Percentiles rank a stretch among this genome's conserved stretches.
Conservation (phyloP, 2,329 filamentous ascomycete genomes). For the Xylariaceae sp. region DNA sequence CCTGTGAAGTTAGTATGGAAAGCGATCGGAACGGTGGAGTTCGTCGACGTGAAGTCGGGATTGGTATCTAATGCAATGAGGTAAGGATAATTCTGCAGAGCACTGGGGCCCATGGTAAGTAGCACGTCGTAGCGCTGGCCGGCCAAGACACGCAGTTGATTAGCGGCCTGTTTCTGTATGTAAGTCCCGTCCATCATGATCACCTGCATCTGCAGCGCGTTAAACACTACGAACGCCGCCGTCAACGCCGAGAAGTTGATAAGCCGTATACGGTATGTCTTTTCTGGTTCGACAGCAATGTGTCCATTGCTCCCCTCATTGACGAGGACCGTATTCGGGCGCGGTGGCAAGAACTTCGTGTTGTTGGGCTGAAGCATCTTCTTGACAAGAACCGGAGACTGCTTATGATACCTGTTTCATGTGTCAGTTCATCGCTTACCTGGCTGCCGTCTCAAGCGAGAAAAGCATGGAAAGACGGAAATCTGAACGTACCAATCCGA, state of each 20-base stretch:
- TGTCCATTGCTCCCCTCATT: constrained; percentile 39
- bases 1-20: constrained; percentile 39
- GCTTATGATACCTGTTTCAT: constrained; percentile 37
- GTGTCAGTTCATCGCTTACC: constrained; percentile 21
- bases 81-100: constrained; percentile 40
- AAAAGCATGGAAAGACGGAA: constrained; percentile 28
- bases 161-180: constrained; percentile 33
- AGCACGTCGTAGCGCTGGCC: constrained; percentile 46
- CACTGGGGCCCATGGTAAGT: constrained; percentile 36
- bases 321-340: constrained; percentile 38
- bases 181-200: constrained; percentile 43
- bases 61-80: constrained; percentile 42
- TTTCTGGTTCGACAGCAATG: constrained; percentile 37
- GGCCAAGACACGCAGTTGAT: constrained; percentile 39
- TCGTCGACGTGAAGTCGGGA: constrained; percentile 35
- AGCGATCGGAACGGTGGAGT: constrained; percentile 17
- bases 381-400: constrained; percentile 36
- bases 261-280: constrained; percentile 44
- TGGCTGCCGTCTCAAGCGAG: constrained; percentile 34
- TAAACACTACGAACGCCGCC: constrained; percentile 40
- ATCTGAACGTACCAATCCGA: constrained; percentile 47
- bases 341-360: constrained; percentile 36
- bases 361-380: constrained; percentile 40
- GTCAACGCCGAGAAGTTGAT: constrained; percentile 43
- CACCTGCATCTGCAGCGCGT: constrained; percentile 40